Base-by-base conservation (phyloP, 2,329 filamentous ascomycete species). In the Knufia fluminis region DNA sequence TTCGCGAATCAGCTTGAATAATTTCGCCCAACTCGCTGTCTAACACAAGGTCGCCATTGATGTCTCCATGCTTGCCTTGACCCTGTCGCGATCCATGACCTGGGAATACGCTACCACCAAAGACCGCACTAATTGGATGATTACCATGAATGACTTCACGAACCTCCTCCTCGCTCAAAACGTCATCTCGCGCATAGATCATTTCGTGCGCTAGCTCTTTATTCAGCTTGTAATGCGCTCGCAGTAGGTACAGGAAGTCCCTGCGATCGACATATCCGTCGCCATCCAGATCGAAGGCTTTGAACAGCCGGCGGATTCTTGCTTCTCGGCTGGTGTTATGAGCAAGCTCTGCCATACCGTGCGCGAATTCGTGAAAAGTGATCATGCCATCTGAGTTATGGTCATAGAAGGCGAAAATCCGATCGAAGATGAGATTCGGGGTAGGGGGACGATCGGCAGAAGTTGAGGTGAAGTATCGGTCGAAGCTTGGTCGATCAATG, bases 341-440 rank as follows among this genome's bases (percentile, higher is more conserved):
- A 52, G 78, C 76, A 51, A 83, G 68, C 45, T 76, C 77, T 3
- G 88, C 83, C 42, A 96, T 73, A 1, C 88, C 92, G 50, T 84
- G 80, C 20, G 97, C 70, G 61, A 96, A 98, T 64, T 98, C 92
- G 43, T 87, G 78, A 58, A 98, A 97, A 6, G 86, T 86, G 59
- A 98, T 96, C 6, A 94, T 72, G 19, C 85, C 86, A 62, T 98
- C 88, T 36, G 80, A 77, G 64, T 97, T 91, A 26, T 83, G 86
- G 66, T 98, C 92, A 65, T 96, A 98, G 65, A 96, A 96, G 45
- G 86, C 80, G 68, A 97, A 98, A 78, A 96, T 92, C 57, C 92
- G 85, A 64, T 98, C 91, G 62, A 94, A 92, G 52, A 98, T 86
- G 12, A 95, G 78, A 63, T 94, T 96, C 1, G 91, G 87, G 0